Conservation (phyloP, 225 moss, liverwort and hornwort species). For the Rhytidiadelphus loreus region DNA sequence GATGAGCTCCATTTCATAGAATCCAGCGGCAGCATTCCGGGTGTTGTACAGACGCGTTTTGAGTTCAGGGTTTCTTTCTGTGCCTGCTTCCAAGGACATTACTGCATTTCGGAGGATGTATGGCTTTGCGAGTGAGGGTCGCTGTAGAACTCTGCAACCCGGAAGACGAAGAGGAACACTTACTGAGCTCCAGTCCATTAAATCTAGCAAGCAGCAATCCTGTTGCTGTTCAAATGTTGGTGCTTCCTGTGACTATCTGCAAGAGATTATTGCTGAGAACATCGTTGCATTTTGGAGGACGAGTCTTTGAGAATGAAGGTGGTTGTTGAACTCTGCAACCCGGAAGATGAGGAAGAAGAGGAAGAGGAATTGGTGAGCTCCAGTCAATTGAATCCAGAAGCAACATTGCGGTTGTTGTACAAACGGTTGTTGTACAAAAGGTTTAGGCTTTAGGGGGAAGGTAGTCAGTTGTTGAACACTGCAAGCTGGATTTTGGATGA, state of each 20-base stretch:
- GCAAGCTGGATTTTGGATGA: not conserved
- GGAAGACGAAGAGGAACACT: not conserved
- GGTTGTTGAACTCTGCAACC: not conserved
- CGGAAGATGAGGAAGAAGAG: not conserved
- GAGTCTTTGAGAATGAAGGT: not conserved
- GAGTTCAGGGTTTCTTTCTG: not conserved
- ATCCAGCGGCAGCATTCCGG: not conserved
- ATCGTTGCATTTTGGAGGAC: not conserved
- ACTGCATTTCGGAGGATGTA: not conserved
- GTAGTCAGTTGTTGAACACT: not conserved
- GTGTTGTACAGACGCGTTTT: not conserved
- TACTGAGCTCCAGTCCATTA: not conserved
- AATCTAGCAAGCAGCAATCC: not conserved
- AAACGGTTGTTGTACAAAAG: too few species aligned
- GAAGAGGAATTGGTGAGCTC: not conserved
- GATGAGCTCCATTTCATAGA: not conserved
- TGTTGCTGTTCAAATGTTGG: not conserved
- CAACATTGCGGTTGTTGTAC: not conserved
- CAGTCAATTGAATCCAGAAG: not conserved
- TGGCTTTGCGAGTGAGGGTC: not conserved
- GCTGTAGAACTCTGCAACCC: not conserved
- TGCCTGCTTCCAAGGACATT: not conserved
- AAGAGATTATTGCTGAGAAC: not conserved
- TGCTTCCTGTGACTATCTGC: not conserved
- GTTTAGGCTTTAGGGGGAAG: not conserved